Percentiles rank a stretch among this genome's conserved stretches.
Evolutionary conservation across 2,329 filamentous ascomycete genomes (phyloP).

Genomic region (Aotearoamyces nothofagi): DNA sequence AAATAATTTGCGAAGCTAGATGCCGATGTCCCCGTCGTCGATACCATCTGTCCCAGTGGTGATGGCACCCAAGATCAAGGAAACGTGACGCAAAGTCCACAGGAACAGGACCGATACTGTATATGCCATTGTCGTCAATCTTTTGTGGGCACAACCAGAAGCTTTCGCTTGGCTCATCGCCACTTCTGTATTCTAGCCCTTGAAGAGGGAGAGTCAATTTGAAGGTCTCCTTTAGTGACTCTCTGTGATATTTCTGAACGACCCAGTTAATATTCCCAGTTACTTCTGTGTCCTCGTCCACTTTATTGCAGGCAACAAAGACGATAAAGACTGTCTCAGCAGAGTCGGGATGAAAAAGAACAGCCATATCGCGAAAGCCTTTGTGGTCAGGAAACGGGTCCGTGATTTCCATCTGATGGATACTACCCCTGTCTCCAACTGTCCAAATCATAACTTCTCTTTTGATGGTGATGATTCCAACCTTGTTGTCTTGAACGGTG

Average conservation of each 20-base stretch:
- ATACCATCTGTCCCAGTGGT: constrained; percentile 1
- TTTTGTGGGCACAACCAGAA: constrained; percentile 1
- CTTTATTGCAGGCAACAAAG: neutral
- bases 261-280: neutral
- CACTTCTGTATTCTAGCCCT: constrained; percentile 1
- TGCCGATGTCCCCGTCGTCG: constrained; percentile 1
- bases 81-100: constrained; percentile 1
- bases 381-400: constrained; percentile 1
- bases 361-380: neutral
- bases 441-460: constrained; percentile 3
- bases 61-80: constrained; percentile 2
- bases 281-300: constrained; percentile 1
- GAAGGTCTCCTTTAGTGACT: neutral
- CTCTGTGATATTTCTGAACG: constrained; percentile 2
- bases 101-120: constrained; percentile 1
- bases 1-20: constrained; percentile 1
- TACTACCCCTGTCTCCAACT: neutral
- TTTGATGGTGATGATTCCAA: neutral
- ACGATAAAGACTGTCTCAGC: constrained; percentile 1
- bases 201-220: constrained; percentile 1
- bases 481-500: constrained; percentile 1
- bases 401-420: constrained; percentile 1
- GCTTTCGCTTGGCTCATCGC: neutral
- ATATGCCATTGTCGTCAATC: constrained; percentile 3
- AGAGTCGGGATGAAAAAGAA: constrained; percentile 1